Base-by-base conservation (phyloP, 257 asterid genomes). In the Paulownia fortunei region DNA sequence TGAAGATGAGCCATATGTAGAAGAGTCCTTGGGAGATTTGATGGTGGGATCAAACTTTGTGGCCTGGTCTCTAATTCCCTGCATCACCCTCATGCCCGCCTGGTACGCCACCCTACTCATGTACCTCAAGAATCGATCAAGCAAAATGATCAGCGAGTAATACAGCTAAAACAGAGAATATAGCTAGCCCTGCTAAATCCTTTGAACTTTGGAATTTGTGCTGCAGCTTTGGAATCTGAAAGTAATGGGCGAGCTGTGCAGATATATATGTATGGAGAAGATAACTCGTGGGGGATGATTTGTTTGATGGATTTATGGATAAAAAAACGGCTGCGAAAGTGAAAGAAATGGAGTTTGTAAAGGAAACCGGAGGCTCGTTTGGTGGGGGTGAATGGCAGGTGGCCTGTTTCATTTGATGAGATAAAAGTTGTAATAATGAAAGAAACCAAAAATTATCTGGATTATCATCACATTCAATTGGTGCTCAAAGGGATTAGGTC, bases 1-100 rank as follows among this genome's bases (percentile, higher is more conserved):
- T 3, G 87, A 52, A 15, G 86, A 61, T 23, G 84, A 51, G 39
- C 61, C 55, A 10, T 15, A 42, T 0, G 2, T 5, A 2, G 83
- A 72, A 63, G 87, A 72, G 18, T 80, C 89, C 79, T 82, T 85
- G 5, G 73, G 15, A 21, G 85, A 44, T 75, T 77, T 73, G 37
- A 82, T 42, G 41, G 80, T 13, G 12, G 71, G 41, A 37, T 81
- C 85, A 2, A 69, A 67, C 41, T 83, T 87, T 16, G 88, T 37
- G 49, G 82, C 82, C 59, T 75, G 85, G 16, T 89, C 94, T 76
- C 87, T 88, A 27, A 84, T 72, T 84, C 88, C 87, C 80, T 87
- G 91, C 88, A 85, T 64, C 84, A 46, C 82, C 82, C 87, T 74
- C 77, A 76, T 72, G 52, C 84, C 86, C 74, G 62, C 39, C 55